Conservation (phyloP, 371 early-diverging fungal species). For the Nematocida displodere region DNA sequence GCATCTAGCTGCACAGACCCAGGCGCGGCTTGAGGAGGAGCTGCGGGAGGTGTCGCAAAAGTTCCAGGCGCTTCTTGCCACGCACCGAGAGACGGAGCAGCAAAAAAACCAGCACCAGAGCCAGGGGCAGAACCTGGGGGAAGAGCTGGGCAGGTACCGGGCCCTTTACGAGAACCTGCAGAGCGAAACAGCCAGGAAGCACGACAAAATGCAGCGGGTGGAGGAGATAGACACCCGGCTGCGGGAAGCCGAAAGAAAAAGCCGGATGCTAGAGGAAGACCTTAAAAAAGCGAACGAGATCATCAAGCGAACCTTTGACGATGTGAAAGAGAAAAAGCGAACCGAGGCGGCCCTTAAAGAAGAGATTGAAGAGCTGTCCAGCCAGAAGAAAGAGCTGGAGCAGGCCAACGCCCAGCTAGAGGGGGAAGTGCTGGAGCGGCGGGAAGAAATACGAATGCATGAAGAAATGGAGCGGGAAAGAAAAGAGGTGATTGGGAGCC, state of each 20-base stretch:
- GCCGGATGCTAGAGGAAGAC: constrained; percentile 46
- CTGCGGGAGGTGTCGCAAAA: constrained; percentile 41
- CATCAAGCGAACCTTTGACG: constrained; percentile 59
- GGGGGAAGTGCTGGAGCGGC: constrained; percentile 44
- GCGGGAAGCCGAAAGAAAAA: constrained; percentile 46
- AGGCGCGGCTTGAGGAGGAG: constrained; percentile 42
- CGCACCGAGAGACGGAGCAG: constrained; percentile 10
- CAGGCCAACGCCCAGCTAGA: constrained; percentile 52
- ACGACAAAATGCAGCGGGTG: constrained; percentile 51
- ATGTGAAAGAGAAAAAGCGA: constrained; percentile 45
- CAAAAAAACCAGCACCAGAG: constrained; percentile 1
- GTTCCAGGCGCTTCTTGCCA: constrained; percentile 13
- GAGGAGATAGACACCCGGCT: constrained; percentile 41
- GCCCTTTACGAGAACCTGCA: constrained; percentile 42
- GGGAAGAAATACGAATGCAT: constrained; percentile 34
- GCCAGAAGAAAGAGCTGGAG: constrained; percentile 54
- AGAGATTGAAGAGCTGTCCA: constrained; percentile 46
- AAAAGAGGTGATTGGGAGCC: constrained; percentile 29
- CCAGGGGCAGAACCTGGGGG: background rate
- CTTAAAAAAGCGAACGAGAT: constrained; percentile 59
- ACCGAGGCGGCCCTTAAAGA: background rate
- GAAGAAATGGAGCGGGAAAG: constrained; percentile 42
- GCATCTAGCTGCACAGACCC: background rate
- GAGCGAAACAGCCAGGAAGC: constrained; percentile 49
- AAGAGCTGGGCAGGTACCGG: constrained; percentile 30